Conservation (phyloP, 441 rosid genomes). For the Flueggea neowawraea region DNA sequence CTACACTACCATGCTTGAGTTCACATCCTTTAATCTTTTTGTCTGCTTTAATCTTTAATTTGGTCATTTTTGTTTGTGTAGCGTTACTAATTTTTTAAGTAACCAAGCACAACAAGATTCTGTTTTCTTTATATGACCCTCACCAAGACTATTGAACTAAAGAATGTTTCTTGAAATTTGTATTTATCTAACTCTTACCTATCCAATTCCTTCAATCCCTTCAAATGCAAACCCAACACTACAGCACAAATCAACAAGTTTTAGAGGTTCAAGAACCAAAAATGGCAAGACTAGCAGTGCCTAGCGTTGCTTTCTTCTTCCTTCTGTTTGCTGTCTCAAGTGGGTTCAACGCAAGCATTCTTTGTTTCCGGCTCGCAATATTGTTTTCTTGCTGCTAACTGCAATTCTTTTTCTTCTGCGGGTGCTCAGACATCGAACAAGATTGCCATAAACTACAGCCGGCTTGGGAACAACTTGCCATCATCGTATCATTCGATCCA, state of each 20-base stretch:
- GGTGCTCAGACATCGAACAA: constrained; percentile 33
- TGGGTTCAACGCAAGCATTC: constrained; percentile 12
- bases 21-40: too few species aligned
- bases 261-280: background rate
- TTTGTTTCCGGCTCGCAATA: background rate
- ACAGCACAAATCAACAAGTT: background rate
- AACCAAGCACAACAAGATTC: background rate
- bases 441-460: constrained; percentile 80
- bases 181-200: constrained; percentile 11
- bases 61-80: background rate
- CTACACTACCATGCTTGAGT: too few species aligned
- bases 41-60: background rate
- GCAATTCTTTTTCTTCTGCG: constrained; percentile 3
- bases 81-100: background rate
- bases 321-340: constrained; percentile 21
- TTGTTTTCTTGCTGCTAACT: background rate
- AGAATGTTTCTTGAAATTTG: constrained; percentile 9
- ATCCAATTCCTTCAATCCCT: constrained; percentile 10
- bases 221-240: constrained; percentile 10
- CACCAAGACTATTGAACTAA: constrained; percentile 14
- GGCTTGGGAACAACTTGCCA: constrained; percentile 69
- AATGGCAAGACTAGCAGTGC: constrained; percentile 1
- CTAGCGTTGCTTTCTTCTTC: constrained; percentile 8
- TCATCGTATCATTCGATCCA: constrained; percentile 50
- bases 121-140: constrained; percentile 2